Base-by-base conservation (phyloP, 2,329 filamentous ascomycete species). In the Geosmithia morbida region DNA sequence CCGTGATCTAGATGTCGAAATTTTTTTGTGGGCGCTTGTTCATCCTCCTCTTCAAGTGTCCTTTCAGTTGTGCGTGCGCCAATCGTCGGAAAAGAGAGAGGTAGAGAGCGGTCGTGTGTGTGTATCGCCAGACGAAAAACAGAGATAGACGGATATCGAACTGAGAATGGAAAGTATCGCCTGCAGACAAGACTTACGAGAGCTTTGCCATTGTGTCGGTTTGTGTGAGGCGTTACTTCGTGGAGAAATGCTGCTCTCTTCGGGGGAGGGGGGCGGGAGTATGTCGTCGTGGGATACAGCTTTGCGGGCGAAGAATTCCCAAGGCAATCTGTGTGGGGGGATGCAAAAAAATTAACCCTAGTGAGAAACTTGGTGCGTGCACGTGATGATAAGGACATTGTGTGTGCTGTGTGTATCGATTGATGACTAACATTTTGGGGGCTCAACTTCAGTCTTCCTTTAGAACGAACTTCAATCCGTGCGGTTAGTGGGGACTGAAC, bases 131-230 rank as follows among this genome's bases (percentile, higher is more conserved):
- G 22, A 26, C n/a, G n/a, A n/a, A 37, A 37, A 37, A 37, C 6
- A 11, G 33, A 16, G 6, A 13, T 11, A 11, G 33, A 37, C 33
- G 14, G 33, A 16, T 13, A 37, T 7, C 11, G 13, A 37, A 37
- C 6, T 7, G 11, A 30, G 29, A 30, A 30, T 11, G 11, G 29
- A 50, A 30, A 11, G 29, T 11, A 30, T 30, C 29, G 29, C 29
- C 29, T n/a, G n/a, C n/a, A 26, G 22, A 8, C 22, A 4, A 8
- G 45, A 77, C 75, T 70, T 72, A 79, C 75, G 74, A 77, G 57
- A 72, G 61, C 69, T 79, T 79, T 67, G 75, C 75, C 75, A 79
- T 79, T 75, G 66, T 70, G 65, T 69, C 65, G 66, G 68, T 65
- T 65, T 66, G 59, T 62, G 59, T 61, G 58, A 60, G 64, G 59